Percentiles rank a stretch among this genome's conserved stretches.
These are phyloP conservation scores for Knoxdaviesia proteae DNA, from an alignment of 2,329 filamentous ascomycete species.

Conservation along the genomic window DNA sequence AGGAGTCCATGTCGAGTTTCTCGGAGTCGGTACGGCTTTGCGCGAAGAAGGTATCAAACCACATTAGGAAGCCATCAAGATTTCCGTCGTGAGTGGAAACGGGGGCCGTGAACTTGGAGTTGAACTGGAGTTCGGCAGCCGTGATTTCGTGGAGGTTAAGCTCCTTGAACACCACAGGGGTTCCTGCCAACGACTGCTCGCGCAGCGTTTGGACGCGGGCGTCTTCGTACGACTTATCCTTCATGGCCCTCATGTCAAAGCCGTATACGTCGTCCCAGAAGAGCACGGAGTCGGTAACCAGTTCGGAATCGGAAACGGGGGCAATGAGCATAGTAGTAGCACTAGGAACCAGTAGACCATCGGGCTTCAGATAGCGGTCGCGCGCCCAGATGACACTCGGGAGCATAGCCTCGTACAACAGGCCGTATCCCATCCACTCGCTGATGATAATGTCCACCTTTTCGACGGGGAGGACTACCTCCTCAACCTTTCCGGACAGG, in stretches of 20 bases:
- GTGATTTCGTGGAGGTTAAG: slow-evolving; percentile 58
- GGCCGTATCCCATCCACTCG: slow-evolving; percentile 94
- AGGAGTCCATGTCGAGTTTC: slow-evolving; percentile 28
- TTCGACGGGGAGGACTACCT: slow-evolving; percentile 55
- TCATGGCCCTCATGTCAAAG: slow-evolving; percentile 87
- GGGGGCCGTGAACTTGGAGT: slow-evolving; percentile 38
- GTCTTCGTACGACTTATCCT: slow-evolving; percentile 61
- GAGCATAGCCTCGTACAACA: slow-evolving; percentile 91
- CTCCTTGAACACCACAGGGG: slow-evolving; percentile 45
- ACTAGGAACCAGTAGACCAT: slow-evolving; percentile 69
- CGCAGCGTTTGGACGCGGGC: slow-evolving; percentile 58
- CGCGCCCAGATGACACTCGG: slow-evolving; percentile 77
- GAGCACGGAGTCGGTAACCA: slow-evolving; percentile 52
- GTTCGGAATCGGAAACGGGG: slow-evolving; percentile 58
- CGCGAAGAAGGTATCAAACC: slow-evolving; percentile 89
- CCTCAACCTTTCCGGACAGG: slow-evolving; percentile 71
- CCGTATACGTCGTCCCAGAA: slow-evolving; percentile 92
- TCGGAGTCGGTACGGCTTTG: slow-evolving; percentile 30
- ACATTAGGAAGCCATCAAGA: slow-evolving; percentile 75
- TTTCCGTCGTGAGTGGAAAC: slow-evolving; percentile 10
- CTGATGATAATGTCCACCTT: slow-evolving; percentile 88
- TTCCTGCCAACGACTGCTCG: slow-evolving; percentile 34
- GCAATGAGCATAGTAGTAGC: slow-evolving; percentile 69
- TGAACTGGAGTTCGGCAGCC: slow-evolving; percentile 56
- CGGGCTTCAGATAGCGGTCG: slow-evolving; percentile 63